phyloP scores from a whole-genome alignment of 805 yeast species.

The Cyberlindnera misumaiensis region DNA sequence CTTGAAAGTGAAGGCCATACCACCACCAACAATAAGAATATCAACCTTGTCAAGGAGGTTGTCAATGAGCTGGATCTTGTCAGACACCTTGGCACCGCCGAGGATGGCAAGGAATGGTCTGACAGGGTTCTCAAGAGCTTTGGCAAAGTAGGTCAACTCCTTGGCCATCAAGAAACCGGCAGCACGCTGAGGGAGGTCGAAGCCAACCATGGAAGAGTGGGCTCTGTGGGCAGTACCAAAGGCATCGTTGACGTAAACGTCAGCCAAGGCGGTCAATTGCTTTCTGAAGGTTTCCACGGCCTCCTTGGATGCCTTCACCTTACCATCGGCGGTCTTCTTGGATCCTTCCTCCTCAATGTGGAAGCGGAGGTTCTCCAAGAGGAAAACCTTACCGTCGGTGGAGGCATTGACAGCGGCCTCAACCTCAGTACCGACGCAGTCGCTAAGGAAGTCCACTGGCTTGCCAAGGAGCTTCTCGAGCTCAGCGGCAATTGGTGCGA shows the following conservation, averaged over 20 bases:
- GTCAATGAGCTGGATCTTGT: conserved; percentile 97
- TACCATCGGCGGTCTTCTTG: conserved; percentile 84
- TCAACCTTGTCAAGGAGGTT: conserved; percentile 95
- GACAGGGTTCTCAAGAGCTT: conserved; percentile 95
- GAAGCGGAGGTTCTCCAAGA: conserved; percentile 96
- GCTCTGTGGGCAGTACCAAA: conserved; percentile 99
- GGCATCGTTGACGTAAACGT: conserved; percentile 96
- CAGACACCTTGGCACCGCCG: conserved; percentile 99
- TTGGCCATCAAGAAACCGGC: conserved; percentile 98
- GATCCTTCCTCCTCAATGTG: conserved; percentile 98
- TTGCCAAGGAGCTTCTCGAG: conserved; percentile 68
- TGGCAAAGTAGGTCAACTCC: conserved; percentile 95
- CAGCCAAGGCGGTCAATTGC: conserved; percentile 87
- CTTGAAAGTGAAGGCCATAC: conserved; percentile 99
- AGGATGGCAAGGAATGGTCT: conserved; percentile 98
- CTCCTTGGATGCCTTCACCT: conserved; percentile 86
- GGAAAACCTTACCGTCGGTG: conserved; percentile 72
- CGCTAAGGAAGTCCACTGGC: conserved; percentile 75
- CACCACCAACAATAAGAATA: conserved; percentile 94
- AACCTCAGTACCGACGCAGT: conserved; percentile 90
- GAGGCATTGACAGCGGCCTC: conserved; percentile 72
- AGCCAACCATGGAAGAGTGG: conserved; percentile 98
- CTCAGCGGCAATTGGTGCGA: conserved; percentile 91
- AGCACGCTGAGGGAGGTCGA: conserved; percentile 92
- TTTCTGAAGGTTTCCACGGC: conserved; percentile 83